Evolutionary conservation across 345 rosid genomes (phyloP), one percentile per base, ranked within the genome.

Genomic region (Boechera divaricarpa): DNA sequence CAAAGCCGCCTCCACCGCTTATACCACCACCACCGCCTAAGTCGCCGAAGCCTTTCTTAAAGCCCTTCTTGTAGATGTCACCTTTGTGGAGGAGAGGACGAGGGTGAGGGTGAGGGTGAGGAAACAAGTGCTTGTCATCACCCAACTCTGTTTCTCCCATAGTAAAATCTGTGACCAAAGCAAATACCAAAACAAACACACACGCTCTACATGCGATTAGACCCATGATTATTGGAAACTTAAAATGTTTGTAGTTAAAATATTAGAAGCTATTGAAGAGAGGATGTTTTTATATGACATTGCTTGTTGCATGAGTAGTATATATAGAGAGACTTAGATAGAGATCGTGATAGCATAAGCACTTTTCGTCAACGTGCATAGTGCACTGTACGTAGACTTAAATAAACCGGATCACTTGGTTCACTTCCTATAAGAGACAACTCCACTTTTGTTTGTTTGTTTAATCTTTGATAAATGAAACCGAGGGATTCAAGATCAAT

Each of bases 41-140:
- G 39, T 63, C 75, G 7, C 80, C 76, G 2, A 77, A 32, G 51
- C 26, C 76, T 70, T 77, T 77, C 52, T 77, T 77, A 10, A 70
- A 56, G 29, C 76, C 80, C 67, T 70, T 77, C 76, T 77, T 77
- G 58, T 76, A 52, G 21, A 76, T 49, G 57, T 63, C 79, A 60
- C 62, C 69, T 61, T 69, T 76, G 59, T 70, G 80, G 67, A 31
- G 72, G 5, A 70, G 31, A 10, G 80, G 80, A 70, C 67, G 76
- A 35, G 76, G 76, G 61, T 63, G 80, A 64, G 76, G 76, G 61
- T 63, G 80, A 64, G 36, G 60, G 18, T 63, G 80, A 48, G 76
- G 72, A 70, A 77, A 70, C 67, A 77, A 70, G 53, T 13, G 80
- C 35, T 77, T 63, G 29, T 70, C 76, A 55, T 70, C 76, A 47